phyloP scores from a whole-genome alignment of 192 early-diverging fungal genomes.

The Podila epicladia region DNA sequence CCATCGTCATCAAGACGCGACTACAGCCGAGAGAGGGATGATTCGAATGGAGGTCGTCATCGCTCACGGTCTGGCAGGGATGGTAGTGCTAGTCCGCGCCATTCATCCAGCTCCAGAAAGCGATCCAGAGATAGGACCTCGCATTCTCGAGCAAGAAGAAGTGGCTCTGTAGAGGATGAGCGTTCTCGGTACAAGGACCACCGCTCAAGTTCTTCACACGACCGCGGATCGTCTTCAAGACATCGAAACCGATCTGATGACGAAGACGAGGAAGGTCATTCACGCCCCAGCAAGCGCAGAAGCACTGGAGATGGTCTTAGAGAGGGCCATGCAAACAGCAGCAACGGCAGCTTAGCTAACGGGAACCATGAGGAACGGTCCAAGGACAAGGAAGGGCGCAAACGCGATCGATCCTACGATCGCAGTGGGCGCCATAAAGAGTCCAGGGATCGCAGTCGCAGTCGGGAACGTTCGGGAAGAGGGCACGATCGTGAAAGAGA shows the following conservation, averaged over 20 bases:
- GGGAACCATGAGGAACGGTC: slow-evolving; percentile 41
- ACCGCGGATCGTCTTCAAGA: slow-evolving; percentile 28
- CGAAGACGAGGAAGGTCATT: slow-evolving; percentile 34
- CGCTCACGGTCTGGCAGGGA: slow-evolving; percentile 24
- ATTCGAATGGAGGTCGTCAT: slow-evolving; percentile 27
- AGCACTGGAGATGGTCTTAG: slow-evolving; percentile 47
- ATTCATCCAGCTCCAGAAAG: slow-evolving; percentile 20
- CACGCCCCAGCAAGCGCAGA: slow-evolving; percentile 40
- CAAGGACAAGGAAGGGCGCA: slow-evolving; percentile 28
- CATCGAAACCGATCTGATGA: slow-evolving; percentile 41
- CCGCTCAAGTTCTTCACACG: slow-evolving; percentile 35
- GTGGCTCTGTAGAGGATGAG: slow-evolving; percentile 38
- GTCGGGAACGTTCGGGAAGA: slow-evolving; percentile 26
- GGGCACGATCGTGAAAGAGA: slow-evolving; percentile 45
- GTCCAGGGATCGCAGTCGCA: slow-evolving; percentile 33
- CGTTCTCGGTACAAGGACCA: slow-evolving; percentile 40
- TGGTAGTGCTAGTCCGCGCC: slow-evolving; percentile 21
- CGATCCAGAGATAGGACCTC: slow-evolving; percentile 17
- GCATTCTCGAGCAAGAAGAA: slow-evolving; percentile 29
- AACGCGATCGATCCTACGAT: slow-evolving; percentile 45
- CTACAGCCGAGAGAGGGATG: slow-evolving; percentile 66
- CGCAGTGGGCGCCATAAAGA: slow-evolving; percentile 38
- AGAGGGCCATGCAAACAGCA: slow-evolving; percentile 7
- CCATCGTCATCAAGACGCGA: slow-evolving; percentile 61
- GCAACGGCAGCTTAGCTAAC: slow-evolving; percentile 31